Percentiles rank a stretch among this genome's conserved stretches.
phyloP scores from a whole-genome alignment of 176 grass and related monocot species.

The Oryza meridionalis region DNA sequence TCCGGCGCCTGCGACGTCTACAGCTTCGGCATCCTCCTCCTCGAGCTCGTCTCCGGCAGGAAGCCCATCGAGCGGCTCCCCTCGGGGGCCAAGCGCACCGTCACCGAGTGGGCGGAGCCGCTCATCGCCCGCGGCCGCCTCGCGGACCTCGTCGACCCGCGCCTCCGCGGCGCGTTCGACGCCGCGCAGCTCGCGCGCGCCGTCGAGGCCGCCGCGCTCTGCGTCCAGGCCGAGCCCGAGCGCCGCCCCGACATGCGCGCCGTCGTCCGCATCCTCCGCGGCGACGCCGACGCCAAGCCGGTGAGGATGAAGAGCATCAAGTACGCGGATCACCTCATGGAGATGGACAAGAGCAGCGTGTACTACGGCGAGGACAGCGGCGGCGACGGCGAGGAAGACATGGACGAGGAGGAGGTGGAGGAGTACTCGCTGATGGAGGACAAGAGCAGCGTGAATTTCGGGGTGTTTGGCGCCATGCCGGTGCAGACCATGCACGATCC shows the following conservation, averaged over 20 bases:
- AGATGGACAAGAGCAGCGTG: slow-evolving; percentile 51
- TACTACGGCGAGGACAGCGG: slow-evolving; percentile 6
- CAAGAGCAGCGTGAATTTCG: slow-evolving; percentile 61
- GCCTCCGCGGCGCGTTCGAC: slow-evolving; percentile 52
- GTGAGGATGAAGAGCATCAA: slow-evolving; percentile 58
- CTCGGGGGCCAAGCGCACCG: slow-evolving; percentile 47
- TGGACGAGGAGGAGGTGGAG: slow-evolving; percentile 5
- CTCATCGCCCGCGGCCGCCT: slow-evolving; percentile 49
- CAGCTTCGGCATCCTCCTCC: slow-evolving; percentile 69
- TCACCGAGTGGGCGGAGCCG: slow-evolving; percentile 64
- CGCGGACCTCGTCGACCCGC: slow-evolving; percentile 54
- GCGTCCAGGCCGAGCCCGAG: slow-evolving; percentile 50
- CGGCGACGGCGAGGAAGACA: background rate
- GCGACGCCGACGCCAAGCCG: background rate
- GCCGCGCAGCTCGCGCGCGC: slow-evolving; percentile 42
- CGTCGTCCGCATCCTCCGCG: slow-evolving; percentile 52
- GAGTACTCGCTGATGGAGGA: slow-evolving; percentile 53
- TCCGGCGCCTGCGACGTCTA: slow-evolving; percentile 71
- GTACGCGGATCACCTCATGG: slow-evolving; percentile 56
- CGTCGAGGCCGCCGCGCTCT: slow-evolving; percentile 49
- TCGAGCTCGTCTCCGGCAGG: slow-evolving; percentile 48
- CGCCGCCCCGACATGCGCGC: slow-evolving; percentile 50
- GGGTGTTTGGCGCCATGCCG: slow-evolving; percentile 58
- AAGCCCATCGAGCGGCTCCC: slow-evolving; percentile 63
- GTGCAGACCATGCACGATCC: slow-evolving; percentile 57